Percentiles rank a stretch among this genome's conserved stretches.
These are phyloP conservation scores for Poa annua DNA, from an alignment of 176 grass and related monocot species.

Conservation along the genomic window DNA sequence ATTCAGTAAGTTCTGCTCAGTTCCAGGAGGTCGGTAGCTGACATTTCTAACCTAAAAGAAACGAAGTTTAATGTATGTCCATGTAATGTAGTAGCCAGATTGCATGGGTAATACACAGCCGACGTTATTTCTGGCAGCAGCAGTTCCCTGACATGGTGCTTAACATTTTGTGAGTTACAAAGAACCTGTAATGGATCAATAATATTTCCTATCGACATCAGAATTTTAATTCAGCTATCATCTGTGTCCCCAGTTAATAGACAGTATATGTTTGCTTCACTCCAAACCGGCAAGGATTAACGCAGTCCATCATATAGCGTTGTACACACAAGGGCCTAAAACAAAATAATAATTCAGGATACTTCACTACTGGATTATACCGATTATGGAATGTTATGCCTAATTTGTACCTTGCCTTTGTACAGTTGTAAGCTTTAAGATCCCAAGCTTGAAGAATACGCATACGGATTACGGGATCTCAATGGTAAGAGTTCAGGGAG, in stretches of 20 bases:
- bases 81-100: not conserved
- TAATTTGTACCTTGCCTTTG: not conserved
- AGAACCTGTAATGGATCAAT: not conserved
- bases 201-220: not conserved
- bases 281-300: not conserved
- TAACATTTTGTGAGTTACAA: not conserved
- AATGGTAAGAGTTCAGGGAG: not conserved
- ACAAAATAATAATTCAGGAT: not conserved
- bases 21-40: constrained; percentile 78
- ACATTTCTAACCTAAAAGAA: constrained; percentile 85
- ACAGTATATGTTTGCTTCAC: not conserved
- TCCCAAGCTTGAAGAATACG: not conserved
- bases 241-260: not conserved
- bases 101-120: not conserved
- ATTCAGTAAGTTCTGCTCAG: constrained; percentile 68
- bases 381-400: not conserved
- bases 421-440: not conserved
- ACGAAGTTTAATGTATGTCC: constrained; percentile 35
- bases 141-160: not conserved
- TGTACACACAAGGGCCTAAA: not conserved
- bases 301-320: not conserved
- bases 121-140: not conserved
- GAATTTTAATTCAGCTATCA: not conserved
- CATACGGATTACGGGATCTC: not conserved
- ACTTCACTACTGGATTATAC: not conserved